Base-by-base conservation (phyloP, 139 green algal species). In the Picochlorum sp. region DNA sequence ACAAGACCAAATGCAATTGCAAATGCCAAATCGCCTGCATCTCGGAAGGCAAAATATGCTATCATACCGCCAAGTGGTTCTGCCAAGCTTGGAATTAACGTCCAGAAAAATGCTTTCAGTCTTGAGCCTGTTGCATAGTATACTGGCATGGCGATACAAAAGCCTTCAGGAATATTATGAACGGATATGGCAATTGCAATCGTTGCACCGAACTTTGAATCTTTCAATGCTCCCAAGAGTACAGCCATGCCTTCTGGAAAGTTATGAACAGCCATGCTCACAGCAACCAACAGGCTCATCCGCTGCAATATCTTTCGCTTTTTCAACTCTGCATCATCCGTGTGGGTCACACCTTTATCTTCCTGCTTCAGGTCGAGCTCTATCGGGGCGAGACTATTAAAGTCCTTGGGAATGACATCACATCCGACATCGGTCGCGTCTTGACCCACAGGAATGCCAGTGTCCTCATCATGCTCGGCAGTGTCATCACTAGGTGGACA, bases 71-170 rank as follows among this genome's bases (percentile, higher is more conserved):
- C 88, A n/a, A 95, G 67, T 7, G 84, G 86, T 76, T 93, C 86
- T 3, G 75, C 76, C 3, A 91, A 8, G 34, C 86, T 86, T 9
- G 70, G 82, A 3, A 92, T 37, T 10, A 79, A 79, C 34, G 72
- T 67, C 82, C 81, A 90, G 14, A 75, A 60, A 59, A 95, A 89
- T 30, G 70, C 88, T 59, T 86, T 87, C 77, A 70, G 86, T 37
- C 69, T 70, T 50, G 41, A 77, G 34, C 78, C 71, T 0, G 90
- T 97, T 8, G 88, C 87, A 65, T 90, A 96, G 76, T 94, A 97
- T 24, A 96, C 81, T 10, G 91, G 91, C 75, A 97, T 79, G 15
- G 90, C 85, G 5, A 97, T 85, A 16, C 81, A 85, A 4, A 92
- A 70, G 45, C 88, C 89, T 65, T 91, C 63, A 3, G 85, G 85